A percentile compares a stretch with the other conserved stretches of the same genome.
These are phyloP conservation scores for Papiliotrema laurentii DNA, from an alignment of 1,284 basidiomycete genomes.

Conservation along the genomic window DNA sequence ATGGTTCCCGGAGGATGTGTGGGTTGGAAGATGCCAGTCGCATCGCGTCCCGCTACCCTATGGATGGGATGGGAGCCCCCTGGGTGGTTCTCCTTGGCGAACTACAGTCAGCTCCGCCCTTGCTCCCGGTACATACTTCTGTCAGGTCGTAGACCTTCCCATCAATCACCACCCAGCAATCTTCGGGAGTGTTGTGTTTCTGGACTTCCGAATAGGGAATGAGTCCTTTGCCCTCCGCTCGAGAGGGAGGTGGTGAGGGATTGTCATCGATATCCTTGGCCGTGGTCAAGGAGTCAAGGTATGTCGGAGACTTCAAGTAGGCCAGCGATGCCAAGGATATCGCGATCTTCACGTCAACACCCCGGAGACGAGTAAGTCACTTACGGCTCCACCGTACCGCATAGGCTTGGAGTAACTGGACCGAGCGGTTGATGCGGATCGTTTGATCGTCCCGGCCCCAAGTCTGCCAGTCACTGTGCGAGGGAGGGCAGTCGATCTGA, in stretches of 20 bases:
- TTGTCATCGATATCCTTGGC: conserved; percentile 13
- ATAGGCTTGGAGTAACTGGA: neutral
- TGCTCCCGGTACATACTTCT: conserved; percentile 12
- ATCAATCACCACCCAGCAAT: conserved; percentile 45
- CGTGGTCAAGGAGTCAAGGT: conserved; percentile 5
- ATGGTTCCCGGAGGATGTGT: conserved; percentile 46
- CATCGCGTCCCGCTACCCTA: conserved; percentile 43
- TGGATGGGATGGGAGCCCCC: conserved; percentile 39
- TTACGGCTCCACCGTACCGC: conserved; percentile 3
- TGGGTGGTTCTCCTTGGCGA: conserved; percentile 38
- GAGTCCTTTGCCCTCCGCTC: conserved; percentile 19
- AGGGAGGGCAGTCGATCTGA: neutral
- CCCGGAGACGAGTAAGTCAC: neutral
- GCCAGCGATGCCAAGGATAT: conserved; percentile 11
- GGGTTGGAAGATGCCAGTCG: conserved; percentile 38
- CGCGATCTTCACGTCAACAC: neutral
- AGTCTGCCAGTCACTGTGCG: too few relatives aligned
- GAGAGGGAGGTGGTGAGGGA: conserved; percentile 17
- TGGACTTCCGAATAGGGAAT: conserved; percentile 40
- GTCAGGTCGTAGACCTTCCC: conserved; percentile 47
- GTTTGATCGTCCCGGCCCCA: neutral
- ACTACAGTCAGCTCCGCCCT: conserved; percentile 17
- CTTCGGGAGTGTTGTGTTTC: conserved; percentile 38
- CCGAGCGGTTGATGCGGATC: neutral
- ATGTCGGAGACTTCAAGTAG: conserved; percentile 4